Evolutionary conservation across 768 basidiomycete genomes (phyloP).

Genomic region (Leccinum subgranulosum): DNA sequence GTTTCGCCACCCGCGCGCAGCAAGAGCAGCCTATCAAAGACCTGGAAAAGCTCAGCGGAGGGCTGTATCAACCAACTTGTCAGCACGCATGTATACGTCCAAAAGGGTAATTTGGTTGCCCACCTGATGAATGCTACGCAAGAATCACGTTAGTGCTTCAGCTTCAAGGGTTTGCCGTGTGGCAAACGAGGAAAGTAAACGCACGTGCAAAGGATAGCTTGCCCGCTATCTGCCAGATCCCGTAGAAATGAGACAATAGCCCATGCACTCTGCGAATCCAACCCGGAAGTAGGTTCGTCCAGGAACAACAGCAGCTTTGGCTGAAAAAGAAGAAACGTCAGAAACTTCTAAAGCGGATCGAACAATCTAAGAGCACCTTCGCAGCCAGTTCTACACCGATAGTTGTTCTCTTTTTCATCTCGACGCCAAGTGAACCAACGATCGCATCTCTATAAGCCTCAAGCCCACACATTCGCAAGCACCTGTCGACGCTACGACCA

Average conservation of each 20-base stretch:
- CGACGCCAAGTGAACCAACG: slow-evolving; percentile 64
- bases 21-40: slow-evolving; percentile 75
- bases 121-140: slow-evolving; percentile 34
- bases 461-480: slow-evolving; percentile 60
- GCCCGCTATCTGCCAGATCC: slow-evolving; percentile 74
- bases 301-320: slow-evolving; percentile 80
- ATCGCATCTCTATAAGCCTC: slow-evolving; percentile 64
- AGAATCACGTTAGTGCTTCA: neutral
- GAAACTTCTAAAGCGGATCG: neutral
- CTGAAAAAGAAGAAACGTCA: slow-evolving; percentile 26
- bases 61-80: slow-evolving; percentile 40
- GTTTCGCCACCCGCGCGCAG: slow-evolving; percentile 73
- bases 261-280: slow-evolving; percentile 88
- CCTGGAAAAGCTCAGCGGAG: slow-evolving; percentile 79
- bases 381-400: slow-evolving; percentile 88
- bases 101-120: neutral
- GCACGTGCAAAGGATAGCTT: slow-evolving; percentile 88
- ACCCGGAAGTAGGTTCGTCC: slow-evolving; percentile 86
- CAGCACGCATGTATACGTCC: neutral
- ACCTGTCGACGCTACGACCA: slow-evolving; percentile 50
- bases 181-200: slow-evolving; percentile 20
- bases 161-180: neutral
- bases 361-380: slow-evolving; percentile 37
- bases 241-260: slow-evolving; percentile 74
- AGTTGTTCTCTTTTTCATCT: slow-evolving; percentile 77